Conservation (phyloP, 2,329 filamentous ascomycete species). For the Cryphonectria radicalis region DNA sequence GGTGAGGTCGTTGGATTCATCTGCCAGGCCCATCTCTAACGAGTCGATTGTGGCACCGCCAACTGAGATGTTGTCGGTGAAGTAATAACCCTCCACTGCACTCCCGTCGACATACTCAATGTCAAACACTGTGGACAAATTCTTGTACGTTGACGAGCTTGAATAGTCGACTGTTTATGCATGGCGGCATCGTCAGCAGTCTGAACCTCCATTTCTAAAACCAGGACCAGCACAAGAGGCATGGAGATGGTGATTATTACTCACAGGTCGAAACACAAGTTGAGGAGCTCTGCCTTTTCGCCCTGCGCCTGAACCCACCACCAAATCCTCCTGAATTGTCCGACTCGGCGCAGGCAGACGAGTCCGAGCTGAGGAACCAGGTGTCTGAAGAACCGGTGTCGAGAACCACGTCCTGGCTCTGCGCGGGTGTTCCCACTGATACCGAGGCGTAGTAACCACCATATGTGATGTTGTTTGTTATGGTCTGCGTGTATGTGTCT, state of each 20-base stretch:
- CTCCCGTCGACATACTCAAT: conserved; percentile 66
- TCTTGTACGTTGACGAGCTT: conserved; percentile 54
- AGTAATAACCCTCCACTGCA: conserved; percentile 59
- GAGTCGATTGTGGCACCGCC: conserved; percentile 52
- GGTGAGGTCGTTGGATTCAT: conserved; percentile 50
- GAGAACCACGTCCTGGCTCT: conserved; percentile 58
- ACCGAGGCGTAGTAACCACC: conserved; percentile 63
- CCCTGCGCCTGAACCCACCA: neutral
- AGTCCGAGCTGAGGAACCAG: conserved; percentile 53
- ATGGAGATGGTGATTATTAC: conserved; percentile 29
- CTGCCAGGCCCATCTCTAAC: conserved; percentile 61
- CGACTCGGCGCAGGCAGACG: conserved; percentile 45
- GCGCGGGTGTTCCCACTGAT: conserved; percentile 60
- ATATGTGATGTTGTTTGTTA: conserved; percentile 59
- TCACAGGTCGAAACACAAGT: conserved; percentile 48
- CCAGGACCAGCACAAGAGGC: neutral
- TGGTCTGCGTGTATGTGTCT: conserved; percentile 37
- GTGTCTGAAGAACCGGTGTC: conserved; percentile 69
- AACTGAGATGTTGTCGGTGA: conserved; percentile 59
- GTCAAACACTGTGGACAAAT: conserved; percentile 50
- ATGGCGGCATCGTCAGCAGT: neutral
- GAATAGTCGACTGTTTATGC: conserved; percentile 43
- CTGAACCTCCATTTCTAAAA: neutral
- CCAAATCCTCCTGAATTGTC: neutral
- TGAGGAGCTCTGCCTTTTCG: conserved; percentile 43